These are phyloP conservation scores for Albatrellus sp. DNA, from an alignment of 1,284 basidiomycete species.

Conservation along the genomic window DNA sequence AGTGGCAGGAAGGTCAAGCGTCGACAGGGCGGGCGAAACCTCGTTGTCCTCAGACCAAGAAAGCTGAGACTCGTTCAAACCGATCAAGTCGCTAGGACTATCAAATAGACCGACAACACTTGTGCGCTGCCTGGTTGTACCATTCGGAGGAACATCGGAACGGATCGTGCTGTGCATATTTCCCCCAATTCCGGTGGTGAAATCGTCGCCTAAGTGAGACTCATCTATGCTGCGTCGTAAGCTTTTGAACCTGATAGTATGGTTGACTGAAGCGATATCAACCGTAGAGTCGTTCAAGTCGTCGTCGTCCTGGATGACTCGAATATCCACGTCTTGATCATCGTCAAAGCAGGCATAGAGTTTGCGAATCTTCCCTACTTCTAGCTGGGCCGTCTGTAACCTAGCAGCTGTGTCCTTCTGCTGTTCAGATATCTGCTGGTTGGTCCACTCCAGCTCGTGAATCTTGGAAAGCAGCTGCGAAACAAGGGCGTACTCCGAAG, in stretches of 20 bases:
- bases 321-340: constrained; percentile 32
- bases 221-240: constrained; percentile 26
- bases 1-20: constrained; percentile 11
- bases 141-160: constrained; percentile 4
- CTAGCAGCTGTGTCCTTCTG: constrained; percentile 49
- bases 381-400: constrained; percentile 54
- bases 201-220: constrained; percentile 15
- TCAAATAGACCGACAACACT: constrained; percentile 52
- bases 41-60: background rate
- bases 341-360: constrained; percentile 63
- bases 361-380: constrained; percentile 55
- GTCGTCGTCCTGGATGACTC: constrained; percentile 28
- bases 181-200: constrained; percentile 17
- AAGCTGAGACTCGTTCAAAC: background rate
- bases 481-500: constrained; percentile 38
- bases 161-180: constrained; percentile 25
- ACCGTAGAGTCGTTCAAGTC: constrained; percentile 9
- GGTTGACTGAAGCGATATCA: background rate
- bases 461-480: constrained; percentile 69
- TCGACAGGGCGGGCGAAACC: constrained; percentile 13
- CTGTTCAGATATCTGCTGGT: constrained; percentile 56
- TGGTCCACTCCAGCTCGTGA: constrained; percentile 65
- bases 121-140: constrained; percentile 30
- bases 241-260: constrained; percentile 32
- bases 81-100: background rate